These are phyloP conservation scores for Aureobasidium sp. DNA, from an alignment of 2,329 filamentous ascomycete genomes.

Conservation along the genomic window DNA sequence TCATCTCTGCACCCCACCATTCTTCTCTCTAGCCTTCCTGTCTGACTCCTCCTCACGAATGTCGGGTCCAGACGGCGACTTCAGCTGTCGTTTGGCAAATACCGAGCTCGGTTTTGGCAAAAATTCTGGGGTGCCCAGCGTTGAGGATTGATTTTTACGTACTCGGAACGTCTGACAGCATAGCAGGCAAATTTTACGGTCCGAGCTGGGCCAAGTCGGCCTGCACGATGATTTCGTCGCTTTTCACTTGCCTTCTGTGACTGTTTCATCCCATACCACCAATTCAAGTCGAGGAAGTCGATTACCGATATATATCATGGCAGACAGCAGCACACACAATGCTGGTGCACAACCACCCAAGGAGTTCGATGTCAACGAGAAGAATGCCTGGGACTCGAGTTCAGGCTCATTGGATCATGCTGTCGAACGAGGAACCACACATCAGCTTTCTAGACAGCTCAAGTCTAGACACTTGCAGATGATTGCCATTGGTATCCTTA, in stretches of 20 bases:
- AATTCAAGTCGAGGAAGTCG: background rate
- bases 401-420: conserved; percentile 6
- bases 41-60: background rate
- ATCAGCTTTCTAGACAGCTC: conserved; percentile 17
- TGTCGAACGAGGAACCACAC: conserved; percentile 6
- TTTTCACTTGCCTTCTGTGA: conserved; percentile 10
- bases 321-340: background rate
- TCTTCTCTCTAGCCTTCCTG: background rate
- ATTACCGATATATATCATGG: background rate
- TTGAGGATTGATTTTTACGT: conserved; percentile 1
- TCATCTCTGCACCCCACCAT: background rate
- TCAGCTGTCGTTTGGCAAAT: background rate
- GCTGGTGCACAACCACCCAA: background rate
- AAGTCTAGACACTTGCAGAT: conserved; percentile 31
- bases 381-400: conserved; percentile 5
- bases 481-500: conserved; percentile 28
- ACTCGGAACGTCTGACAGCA: background rate
- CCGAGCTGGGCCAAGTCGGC: conserved; percentile 3
- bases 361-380: conserved; percentile 3
- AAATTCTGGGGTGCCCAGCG: conserved; percentile 1
- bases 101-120: background rate
- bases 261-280: background rate
- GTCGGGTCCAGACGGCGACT: background rate
- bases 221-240: background rate
- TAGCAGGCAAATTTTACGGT: conserved; percentile 3